Percentiles rank a stretch among this genome's conserved stretches.
Evolutionary conservation across 768 basidiomycete genomes (phyloP).

Genomic region (Tremella mesenterica): DNA sequence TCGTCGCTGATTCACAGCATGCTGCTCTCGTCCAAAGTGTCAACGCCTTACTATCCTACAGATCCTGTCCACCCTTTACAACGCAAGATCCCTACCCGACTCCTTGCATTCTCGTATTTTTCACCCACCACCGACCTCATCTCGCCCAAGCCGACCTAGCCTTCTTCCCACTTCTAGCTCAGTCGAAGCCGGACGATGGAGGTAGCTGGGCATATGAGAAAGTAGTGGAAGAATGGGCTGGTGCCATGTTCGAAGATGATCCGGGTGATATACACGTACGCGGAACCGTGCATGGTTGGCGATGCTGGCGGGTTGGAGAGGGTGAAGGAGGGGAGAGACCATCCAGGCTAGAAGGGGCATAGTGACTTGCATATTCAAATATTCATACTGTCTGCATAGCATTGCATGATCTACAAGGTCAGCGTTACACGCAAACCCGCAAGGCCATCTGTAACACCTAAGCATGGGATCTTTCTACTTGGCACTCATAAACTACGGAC

Average conservation of each 20-base stretch:
- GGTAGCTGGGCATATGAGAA: constrained; percentile 67
- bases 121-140: constrained; percentile 78
- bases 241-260: constrained; percentile 86
- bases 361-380: no score
- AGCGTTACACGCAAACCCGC: no score
- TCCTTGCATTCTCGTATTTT: constrained; percentile 67
- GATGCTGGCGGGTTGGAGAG: constrained; percentile 44
- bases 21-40: background rate
- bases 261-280: constrained; percentile 66
- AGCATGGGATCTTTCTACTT: no score
- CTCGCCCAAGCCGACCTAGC: constrained; percentile 71
- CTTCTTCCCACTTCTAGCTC: constrained; percentile 53
- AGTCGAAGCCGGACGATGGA: constrained; percentile 50
- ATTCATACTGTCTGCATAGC: no score
- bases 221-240: constrained; percentile 57
- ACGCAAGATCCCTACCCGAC: no score
- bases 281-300: constrained; percentile 80
- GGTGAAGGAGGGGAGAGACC: background rate
- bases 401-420: no score
- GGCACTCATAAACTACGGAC: no score
- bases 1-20: background rate
- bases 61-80: no score
- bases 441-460: no score
- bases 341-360: no score
- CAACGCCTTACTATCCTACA: background rate